These are phyloP conservation scores for Zea luxurians DNA, from an alignment of 176 grass and related monocot genomes.

Conservation along the genomic window DNA sequence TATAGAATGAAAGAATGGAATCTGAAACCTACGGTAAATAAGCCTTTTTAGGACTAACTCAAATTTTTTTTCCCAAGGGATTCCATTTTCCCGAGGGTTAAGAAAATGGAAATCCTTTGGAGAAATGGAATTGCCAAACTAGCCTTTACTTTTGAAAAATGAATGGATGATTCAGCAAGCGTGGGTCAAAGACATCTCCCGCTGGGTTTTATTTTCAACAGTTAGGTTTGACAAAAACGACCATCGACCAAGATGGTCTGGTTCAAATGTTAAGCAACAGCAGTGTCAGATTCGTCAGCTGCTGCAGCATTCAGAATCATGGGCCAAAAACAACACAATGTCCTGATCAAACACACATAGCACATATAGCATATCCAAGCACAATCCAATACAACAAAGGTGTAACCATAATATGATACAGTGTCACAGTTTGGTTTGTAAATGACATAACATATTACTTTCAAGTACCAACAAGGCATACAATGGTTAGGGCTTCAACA, in stretches of 20 bases:
- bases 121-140: no score
- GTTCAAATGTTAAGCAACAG: background rate
- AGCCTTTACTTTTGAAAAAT: no score
- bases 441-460: background rate
- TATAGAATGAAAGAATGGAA: no score
- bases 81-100: no score
- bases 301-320: background rate
- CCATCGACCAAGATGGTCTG: no score
- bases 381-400: conserved; percentile 15
- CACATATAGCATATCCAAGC: background rate
- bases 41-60: no score
- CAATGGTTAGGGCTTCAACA: conserved; percentile 40
- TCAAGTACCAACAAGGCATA: conserved; percentile 35
- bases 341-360: background rate
- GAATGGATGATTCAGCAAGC: background rate
- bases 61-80: no score
- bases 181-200: background rate
- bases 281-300: background rate
- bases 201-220: no score
- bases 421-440: conserved; percentile 4
- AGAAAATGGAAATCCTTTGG: no score
- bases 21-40: no score
- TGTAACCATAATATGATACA: conserved; percentile 12
- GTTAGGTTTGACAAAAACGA: background rate
- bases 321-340: background rate